Percentiles rank a stretch among this genome's conserved stretches.
These are phyloP conservation scores for Rhizophagus clarus DNA, from an alignment of 192 early-diverging fungal species.

Conservation along the genomic window DNA sequence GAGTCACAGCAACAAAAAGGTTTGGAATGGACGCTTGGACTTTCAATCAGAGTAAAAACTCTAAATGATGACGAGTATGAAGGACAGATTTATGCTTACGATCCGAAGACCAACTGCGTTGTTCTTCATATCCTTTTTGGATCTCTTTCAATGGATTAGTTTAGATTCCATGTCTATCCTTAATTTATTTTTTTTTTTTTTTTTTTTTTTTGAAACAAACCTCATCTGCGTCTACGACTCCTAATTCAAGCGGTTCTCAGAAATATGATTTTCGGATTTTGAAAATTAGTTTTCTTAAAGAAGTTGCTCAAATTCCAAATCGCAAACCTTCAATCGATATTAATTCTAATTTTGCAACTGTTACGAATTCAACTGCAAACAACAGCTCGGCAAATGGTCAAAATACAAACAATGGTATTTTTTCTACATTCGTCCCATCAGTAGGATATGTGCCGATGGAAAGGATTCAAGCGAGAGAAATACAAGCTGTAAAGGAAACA, in stretches of 20 bases:
- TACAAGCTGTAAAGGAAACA: constrained; percentile 51
- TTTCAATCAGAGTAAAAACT: constrained; percentile 51
- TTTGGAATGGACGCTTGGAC: constrained; percentile 52
- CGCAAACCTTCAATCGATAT: constrained; percentile 23
- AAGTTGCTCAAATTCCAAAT: constrained; percentile 42
- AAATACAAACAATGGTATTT: constrained; percentile 30
- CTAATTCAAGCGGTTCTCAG: constrained; percentile 14
- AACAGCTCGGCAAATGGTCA: constrained; percentile 1
- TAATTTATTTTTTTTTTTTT: constrained; percentile 9
- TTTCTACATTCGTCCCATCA: constrained; percentile 41
- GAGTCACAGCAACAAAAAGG: constrained; percentile 35
- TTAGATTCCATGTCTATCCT: not conserved
- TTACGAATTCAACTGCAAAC: not conserved
- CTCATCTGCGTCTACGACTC: constrained; percentile 27
- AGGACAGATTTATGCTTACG: constrained; percentile 60
- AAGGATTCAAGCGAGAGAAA: constrained; percentile 53
- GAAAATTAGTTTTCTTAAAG: constrained; percentile 63
- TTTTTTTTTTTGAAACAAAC: constrained; percentile 40
- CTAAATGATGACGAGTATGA: constrained; percentile 52
- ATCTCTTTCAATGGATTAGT: constrained; percentile 15
- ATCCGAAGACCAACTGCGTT: constrained; percentile 60
- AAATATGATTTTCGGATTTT: constrained; percentile 60
- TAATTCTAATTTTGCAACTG: constrained; percentile 1
- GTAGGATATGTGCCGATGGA: constrained; percentile 56
- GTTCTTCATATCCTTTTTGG: constrained; percentile 67